phyloP scores from a whole-genome alignment of 2,329 filamentous ascomycete species.

The Trichoderma sp. region DNA sequence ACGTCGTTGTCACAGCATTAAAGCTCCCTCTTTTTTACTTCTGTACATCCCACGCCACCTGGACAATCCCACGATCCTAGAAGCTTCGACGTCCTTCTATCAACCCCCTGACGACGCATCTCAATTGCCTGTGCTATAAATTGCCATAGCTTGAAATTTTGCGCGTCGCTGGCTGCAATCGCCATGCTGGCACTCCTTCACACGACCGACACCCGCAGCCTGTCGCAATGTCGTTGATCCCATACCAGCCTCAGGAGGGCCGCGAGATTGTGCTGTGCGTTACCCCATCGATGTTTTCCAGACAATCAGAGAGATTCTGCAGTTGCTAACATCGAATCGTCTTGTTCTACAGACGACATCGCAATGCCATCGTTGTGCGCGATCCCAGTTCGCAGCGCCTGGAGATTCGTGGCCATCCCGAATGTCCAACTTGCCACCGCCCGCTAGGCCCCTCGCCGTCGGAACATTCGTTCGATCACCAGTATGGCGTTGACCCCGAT shows the following conservation, averaged over 20 bases:
- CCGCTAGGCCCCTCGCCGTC: constrained; percentile 54
- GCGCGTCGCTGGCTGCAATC: constrained; percentile 16
- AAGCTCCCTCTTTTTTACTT: neutral
- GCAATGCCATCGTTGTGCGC: constrained; percentile 87
- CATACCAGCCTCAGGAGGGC: constrained; percentile 70
- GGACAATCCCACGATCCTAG: neutral
- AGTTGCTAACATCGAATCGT: neutral
- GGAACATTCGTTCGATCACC: constrained; percentile 50
- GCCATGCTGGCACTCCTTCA: constrained; percentile 23
- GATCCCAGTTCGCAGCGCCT: constrained; percentile 83
- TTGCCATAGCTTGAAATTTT: neutral
- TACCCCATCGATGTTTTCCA: constrained; percentile 20
- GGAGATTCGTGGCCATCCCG: constrained; percentile 71
- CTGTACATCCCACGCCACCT: neutral
- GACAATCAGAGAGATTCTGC: neutral
- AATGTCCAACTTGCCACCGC: constrained; percentile 91
- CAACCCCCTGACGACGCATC: neutral
- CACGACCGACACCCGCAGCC: constrained; percentile 23
- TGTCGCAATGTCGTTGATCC: constrained; percentile 64
- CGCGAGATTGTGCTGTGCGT: constrained; percentile 79
- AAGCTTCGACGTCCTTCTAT: constrained; percentile 10
- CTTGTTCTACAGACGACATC: constrained; percentile 67
- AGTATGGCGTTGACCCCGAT: constrained; percentile 44
- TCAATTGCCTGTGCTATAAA: neutral
- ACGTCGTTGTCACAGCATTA: constrained; percentile 2